Percentiles rank a stretch among this genome's conserved stretches.
These are phyloP conservation scores for Suhomyces sp. DNA, from an alignment of 805 yeast species.

Conservation along the genomic window DNA sequence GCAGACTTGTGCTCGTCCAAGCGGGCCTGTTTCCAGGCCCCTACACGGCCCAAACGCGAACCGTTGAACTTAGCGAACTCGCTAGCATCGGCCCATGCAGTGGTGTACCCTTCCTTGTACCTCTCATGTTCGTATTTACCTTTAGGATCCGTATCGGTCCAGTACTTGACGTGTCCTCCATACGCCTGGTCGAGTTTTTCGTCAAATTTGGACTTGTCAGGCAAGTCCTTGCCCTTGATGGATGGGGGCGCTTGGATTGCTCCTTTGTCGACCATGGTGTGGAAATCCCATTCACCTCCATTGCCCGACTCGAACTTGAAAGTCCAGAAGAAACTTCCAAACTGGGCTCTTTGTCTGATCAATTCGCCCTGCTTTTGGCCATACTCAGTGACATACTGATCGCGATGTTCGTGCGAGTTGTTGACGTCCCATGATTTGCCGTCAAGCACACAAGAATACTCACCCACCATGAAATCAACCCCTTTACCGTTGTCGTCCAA, in stretches of 20 bases:
- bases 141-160: slow-evolving; percentile 58
- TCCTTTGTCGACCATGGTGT: slow-evolving; percentile 67
- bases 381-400: slow-evolving; percentile 53
- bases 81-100: slow-evolving; percentile 72
- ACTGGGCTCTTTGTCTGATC: slow-evolving; percentile 51
- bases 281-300: slow-evolving; percentile 97
- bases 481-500: slow-evolving; percentile 40
- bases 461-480: slow-evolving; percentile 81
- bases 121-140: slow-evolving; percentile 78
- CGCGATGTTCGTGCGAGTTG: slow-evolving; percentile 42
- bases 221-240: slow-evolving; percentile 26
- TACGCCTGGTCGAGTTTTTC: slow-evolving; percentile 35
- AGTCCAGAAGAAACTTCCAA: slow-evolving; percentile 90
- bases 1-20: slow-evolving; percentile 54
- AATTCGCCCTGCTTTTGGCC: slow-evolving; percentile 55
- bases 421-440: slow-evolving; percentile 67
- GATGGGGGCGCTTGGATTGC: slow-evolving; percentile 31
- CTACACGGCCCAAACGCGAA: slow-evolving; percentile 69
- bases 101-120: slow-evolving; percentile 70
- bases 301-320: slow-evolving; percentile 80
- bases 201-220: slow-evolving; percentile 42
- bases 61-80: slow-evolving; percentile 67
- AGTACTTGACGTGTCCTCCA: slow-evolving; percentile 56
- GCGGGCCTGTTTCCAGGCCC: slow-evolving; percentile 67
- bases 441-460: slow-evolving; percentile 84